A percentile compares a stretch with the other conserved stretches of the same genome.
These are phyloP conservation scores for Pilasporangium apinafurcum DNA, from an alignment of 352 stramenopile species.

Conservation along the genomic window DNA sequence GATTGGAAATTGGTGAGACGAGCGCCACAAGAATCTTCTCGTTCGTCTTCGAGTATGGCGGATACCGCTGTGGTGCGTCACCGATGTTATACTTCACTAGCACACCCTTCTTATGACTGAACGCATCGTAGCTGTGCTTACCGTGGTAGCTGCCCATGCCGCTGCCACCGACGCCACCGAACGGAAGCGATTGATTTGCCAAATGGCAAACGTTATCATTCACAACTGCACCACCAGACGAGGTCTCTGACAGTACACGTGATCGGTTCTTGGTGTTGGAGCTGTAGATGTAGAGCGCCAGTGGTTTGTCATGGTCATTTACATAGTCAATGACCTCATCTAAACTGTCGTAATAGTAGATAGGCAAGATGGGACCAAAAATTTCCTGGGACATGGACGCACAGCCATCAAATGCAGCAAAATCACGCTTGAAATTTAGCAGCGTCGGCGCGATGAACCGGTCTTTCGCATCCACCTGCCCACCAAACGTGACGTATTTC, in stretches of 20 bases:
- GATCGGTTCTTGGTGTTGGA: slow-evolving; percentile 27
- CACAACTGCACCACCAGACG: slow-evolving; percentile 46
- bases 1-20: slow-evolving; percentile 27
- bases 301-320: slow-evolving; percentile 48
- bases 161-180: slow-evolving; percentile 75
- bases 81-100: slow-evolving; percentile 45
- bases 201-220: slow-evolving; percentile 86
- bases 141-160: slow-evolving; percentile 85
- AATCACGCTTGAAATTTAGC: slow-evolving; percentile 78
- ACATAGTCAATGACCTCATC: slow-evolving; percentile 28
- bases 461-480: slow-evolving; percentile 51
- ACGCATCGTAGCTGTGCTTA: slow-evolving; percentile 65
- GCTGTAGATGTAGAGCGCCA: slow-evolving; percentile 88
- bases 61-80: slow-evolving; percentile 55
- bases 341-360: slow-evolving; percentile 76
- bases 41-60: slow-evolving; percentile 36
- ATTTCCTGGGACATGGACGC: slow-evolving; percentile 91
- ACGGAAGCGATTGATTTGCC: slow-evolving; percentile 55
- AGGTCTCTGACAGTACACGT: slow-evolving; percentile 47
- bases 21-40: slow-evolving; percentile 15
- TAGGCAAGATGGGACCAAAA: slow-evolving; percentile 94
- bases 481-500: slow-evolving; percentile 51
- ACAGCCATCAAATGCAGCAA: slow-evolving; percentile 36
- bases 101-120: slow-evolving; percentile 65
- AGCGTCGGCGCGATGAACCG: slow-evolving; percentile 86